Evolutionary conservation across 495 filamentous ascomycete genomes (phyloP).

Genomic region (Penicillium antarcticum): DNA sequence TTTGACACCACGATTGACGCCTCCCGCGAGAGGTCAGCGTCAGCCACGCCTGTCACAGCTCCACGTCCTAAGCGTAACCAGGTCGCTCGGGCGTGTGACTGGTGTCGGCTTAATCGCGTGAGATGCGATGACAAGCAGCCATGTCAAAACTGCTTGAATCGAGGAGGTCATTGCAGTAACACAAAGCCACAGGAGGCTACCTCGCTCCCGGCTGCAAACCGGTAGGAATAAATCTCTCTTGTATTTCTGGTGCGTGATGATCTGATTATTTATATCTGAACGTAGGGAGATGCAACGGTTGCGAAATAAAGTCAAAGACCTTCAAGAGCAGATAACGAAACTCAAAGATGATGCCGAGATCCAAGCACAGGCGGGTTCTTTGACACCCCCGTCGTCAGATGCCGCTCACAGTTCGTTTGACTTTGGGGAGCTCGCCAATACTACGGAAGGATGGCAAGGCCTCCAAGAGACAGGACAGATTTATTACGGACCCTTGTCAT

Average conservation of each 20-base stretch:
- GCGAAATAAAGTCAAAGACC: constrained; percentile 31
- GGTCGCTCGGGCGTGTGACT: constrained; percentile 46
- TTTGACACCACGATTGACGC: not conserved
- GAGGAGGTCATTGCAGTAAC: constrained; percentile 38
- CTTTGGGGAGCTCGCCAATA: too few relatives aligned
- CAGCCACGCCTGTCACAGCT: not conserved
- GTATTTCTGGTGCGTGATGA: too few relatives aligned
- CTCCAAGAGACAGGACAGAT: constrained; percentile 12
- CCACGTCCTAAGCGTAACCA: constrained; percentile 25
- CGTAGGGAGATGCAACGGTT: constrained; percentile 41
- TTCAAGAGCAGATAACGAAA: constrained; percentile 32
- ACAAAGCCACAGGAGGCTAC: constrained; percentile 21
- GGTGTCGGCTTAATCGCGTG: constrained; percentile 44
- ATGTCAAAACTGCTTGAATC: constrained; percentile 41
- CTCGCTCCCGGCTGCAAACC: constrained; percentile 21
- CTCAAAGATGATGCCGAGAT: not conserved
- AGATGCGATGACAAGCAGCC: constrained; percentile 45
- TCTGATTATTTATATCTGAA: too few relatives aligned
- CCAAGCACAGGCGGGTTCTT: not conserved
- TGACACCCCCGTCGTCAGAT: not conserved
- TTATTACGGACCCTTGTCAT: constrained; percentile 30
- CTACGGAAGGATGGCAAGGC: constrained; percentile 13
- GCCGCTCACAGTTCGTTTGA: not conserved
- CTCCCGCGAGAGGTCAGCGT: not conserved
- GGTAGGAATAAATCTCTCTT: constrained; percentile 2